Conservation (phyloP, 768 basidiomycete genomes). For the Boletellus sp. region DNA sequence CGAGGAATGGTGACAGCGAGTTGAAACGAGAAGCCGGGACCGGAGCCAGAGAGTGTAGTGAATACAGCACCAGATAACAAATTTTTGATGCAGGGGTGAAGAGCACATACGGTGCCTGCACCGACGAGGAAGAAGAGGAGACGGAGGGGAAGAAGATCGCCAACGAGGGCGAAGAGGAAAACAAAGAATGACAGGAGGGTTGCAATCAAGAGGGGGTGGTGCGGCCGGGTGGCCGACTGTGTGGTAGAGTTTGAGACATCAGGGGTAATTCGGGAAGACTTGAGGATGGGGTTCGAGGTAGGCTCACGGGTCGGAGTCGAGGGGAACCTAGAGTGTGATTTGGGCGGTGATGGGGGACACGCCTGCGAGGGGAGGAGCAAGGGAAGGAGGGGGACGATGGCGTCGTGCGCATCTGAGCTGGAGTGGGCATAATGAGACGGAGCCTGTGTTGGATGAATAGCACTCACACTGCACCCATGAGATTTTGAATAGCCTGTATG, state of each 20-base stretch:
- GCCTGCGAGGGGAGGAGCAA: slow-evolving; percentile 42
- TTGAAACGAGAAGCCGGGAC: slow-evolving; percentile 17
- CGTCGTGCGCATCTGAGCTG: slow-evolving; percentile 62
- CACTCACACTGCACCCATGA: slow-evolving; percentile 79
- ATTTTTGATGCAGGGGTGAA: slow-evolving; percentile 11
- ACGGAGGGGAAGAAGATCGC: slow-evolving; percentile 45
- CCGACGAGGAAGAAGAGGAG: slow-evolving; percentile 37
- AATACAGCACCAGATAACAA: slow-evolving; percentile 1
- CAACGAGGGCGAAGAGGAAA: slow-evolving; percentile 39
- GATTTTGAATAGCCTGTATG: slow-evolving; percentile 84
- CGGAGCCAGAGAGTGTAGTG: slow-evolving; percentile 8
- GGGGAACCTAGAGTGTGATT: slow-evolving; percentile 36
- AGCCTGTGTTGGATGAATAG: too few species aligned
- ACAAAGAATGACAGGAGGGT: slow-evolving; percentile 43
- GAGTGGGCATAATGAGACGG: background rate
- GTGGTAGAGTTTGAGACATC: background rate
- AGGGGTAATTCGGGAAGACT: background rate
- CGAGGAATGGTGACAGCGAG: slow-evolving; percentile 9
- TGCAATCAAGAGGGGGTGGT: slow-evolving; percentile 34
- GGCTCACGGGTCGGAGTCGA: slow-evolving; percentile 11
- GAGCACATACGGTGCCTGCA: slow-evolving; percentile 7
- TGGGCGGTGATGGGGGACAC: slow-evolving; percentile 47
- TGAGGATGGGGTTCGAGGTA: slow-evolving; percentile 14
- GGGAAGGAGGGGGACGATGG: slow-evolving; percentile 44
- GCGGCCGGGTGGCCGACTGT: slow-evolving; percentile 1